Base-by-base conservation (phyloP, 768 basidiomycete species). In the Thelephora aurantiotincta region DNA sequence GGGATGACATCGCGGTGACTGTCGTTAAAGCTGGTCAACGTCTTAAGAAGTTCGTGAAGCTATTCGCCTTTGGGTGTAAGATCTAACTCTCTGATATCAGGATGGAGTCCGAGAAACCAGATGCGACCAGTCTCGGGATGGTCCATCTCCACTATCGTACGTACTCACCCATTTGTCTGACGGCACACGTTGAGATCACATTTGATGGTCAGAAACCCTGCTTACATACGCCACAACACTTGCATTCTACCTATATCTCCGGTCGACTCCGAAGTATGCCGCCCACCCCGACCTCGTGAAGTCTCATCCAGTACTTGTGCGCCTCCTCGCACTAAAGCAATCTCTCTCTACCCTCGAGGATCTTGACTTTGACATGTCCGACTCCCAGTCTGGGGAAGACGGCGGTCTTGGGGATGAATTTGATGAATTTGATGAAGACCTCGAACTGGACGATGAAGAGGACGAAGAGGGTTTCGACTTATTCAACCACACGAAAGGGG, bases 181-280 rank as follows among this genome's bases (percentile, higher is more conserved):
- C 26, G 5, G 37, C 42, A 33, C 19, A 18, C 12, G 5, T 30
- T 18, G 16, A 38, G 19, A 3, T 35, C 19, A 44, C 42, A 34
- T 16, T 11, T 33, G 19, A 37, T 22, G 3, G 52, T 23, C 61
- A 97, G 93, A 98, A 70, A 75, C 91, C 1, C 69, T 94, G 2
- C 67, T 96, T 34, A 89, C 92, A 7, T 98, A 98, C 58, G 73
- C 87, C 16, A 87, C 91, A 0, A 82, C 80, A 2, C 79, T 98
- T 41, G 86, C 92, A 1, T 97, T 92, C 66, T 97, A 94, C 65
- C 68, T 98, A 35, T 79, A 92, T 61, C 71, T 98, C n/a, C 78
- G 86, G 14, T 70, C 84, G 19, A 73, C 73, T 35, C 69, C 75
- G 51, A 75, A 82, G 63, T 78, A 80, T 58, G 68, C 74, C 6